Base-by-base conservation (phyloP, 495 filamentous ascomycete genomes). In the Haplographium delicatum region DNA sequence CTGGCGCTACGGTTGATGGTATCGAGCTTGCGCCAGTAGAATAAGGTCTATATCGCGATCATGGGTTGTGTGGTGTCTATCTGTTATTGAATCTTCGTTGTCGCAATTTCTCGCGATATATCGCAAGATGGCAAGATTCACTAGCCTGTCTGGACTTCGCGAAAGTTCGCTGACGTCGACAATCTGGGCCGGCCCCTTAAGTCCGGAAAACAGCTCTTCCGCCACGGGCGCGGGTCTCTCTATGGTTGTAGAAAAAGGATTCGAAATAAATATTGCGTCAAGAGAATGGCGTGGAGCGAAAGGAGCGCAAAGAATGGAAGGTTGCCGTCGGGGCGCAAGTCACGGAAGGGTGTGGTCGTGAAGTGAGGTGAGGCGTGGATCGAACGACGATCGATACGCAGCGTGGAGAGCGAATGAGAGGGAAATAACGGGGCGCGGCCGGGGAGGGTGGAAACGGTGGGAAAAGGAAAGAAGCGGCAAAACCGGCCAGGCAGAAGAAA, bases 241-340 rank as follows among this genome's bases (percentile, higher is more conserved):
- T 41, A 49, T 39, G 18, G 33, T 13, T 56, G 50, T 53, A 56
- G 48, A 56, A 42, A 42, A 47, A 54, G 31, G 16, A 47, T 22
- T 50, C 25, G n/a, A 53, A 61, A 51, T 57, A 58, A 19, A 53
- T 56, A 45, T 52, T 24, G 47, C 40, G 15, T 58, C 42, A 48
- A 51, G 44, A 20, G 50, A 55, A 50, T 34, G 42, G 62, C 38
- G 51, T 38, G 47, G 51, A 49, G 46, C 34, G 61, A 34, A 58
- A 53, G 44, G 50, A 62, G 52, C 22, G 53, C 51, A 47, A 43
- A 57, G 60, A 65, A 57, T 49, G 27, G 61, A 54, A 53, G n/a
- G 45, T 43, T 54, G 54, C 50, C 48, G 54, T 55, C 23, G 54
- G 51, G 54, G 47, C 53, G 53, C 25, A 42, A 26, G 47, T 43